Evolutionary conservation across 1,139 yeast genomes (phyloP), one percentile per base, ranked within the genome.

Genomic region (Pichia cactophila): DNA sequence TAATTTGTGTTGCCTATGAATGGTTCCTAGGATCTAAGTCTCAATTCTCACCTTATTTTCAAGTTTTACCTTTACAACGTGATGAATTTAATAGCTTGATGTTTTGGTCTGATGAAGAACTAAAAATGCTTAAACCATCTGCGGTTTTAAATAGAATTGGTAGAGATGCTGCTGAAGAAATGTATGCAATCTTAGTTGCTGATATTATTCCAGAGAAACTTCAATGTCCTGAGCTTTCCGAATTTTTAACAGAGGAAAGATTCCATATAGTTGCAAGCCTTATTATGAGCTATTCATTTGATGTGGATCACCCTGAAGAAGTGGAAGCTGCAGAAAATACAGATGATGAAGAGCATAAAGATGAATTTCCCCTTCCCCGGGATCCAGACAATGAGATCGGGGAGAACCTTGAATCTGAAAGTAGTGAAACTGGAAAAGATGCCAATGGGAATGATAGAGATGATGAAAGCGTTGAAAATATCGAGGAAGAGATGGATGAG

Each of bases 261-360:
- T 92, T 85, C 60, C 83, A 83, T 56, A 71, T 75, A 43, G 78
- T 86, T 56, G 97, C 96, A 0, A 81, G 82, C 48, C 64, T 80
- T 12, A 79, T 83, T 43, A 72, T 83, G 79, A 73, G 87, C 1
- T 83, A 83, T 56, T 79, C 84, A 0, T 83, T 83, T 65, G 90
- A 83, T 60, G 79, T 80, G 26, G 78, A 73, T 48, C 64, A 67
- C 50, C 67, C 67, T n/a, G 69, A 63, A 33, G 67, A 64, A 26
- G 58, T 59, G 5, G 63, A 54, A 16, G 62, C 55, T 36, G 59
- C 55, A 26, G 61, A 58, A 2, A 50, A 54, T 36, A 48, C 49
- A 11, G 51, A 31, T 11, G 45, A 46, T n/a, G 54, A 45, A n/a
- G 61, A 58, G 26, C 58, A 58, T 9, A 62, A 56, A 5, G 60